These are phyloP conservation scores for Porpolomopsis calyptriformis DNA, from an alignment of 768 basidiomycete genomes.

Conservation along the genomic window DNA sequence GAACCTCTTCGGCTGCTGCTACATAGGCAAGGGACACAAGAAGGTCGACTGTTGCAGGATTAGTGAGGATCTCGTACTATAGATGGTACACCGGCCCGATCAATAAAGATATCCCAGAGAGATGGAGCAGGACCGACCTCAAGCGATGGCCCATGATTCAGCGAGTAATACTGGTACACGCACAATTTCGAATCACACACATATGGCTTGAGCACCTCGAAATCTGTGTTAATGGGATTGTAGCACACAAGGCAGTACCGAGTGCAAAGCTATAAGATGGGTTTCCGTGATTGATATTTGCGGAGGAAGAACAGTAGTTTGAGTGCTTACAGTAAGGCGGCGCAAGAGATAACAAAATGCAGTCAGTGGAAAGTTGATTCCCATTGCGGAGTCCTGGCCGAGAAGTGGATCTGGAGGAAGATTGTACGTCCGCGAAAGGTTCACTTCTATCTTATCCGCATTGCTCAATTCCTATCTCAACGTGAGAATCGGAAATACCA, in stretches of 20 bases:
- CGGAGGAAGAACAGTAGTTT: neutral
- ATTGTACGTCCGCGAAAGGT: slow-evolving; percentile 27
- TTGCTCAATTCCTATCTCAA: slow-evolving; percentile 21
- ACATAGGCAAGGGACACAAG: slow-evolving; percentile 53
- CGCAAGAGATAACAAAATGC: slow-evolving; percentile 59
- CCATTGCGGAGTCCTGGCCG: slow-evolving; percentile 17
- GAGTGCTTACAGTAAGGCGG: slow-evolving; percentile 38
- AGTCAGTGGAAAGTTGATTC: slow-evolving; percentile 50
- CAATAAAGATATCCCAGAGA: neutral
- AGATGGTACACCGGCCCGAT: no score
- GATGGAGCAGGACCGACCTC: slow-evolving; percentile 34
- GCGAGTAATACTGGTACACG: slow-evolving; percentile 56
- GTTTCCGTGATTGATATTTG: neutral
- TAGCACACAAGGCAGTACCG: slow-evolving; percentile 71
- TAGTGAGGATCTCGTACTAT: slow-evolving; percentile 62
- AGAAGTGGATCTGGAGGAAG: slow-evolving; percentile 51
- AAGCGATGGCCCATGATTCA: slow-evolving; percentile 56
- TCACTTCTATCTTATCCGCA: slow-evolving; percentile 37
- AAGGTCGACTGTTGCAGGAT: slow-evolving; percentile 55
- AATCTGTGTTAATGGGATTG: slow-evolving; percentile 38
- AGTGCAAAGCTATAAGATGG: slow-evolving; percentile 41
- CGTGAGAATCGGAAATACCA: neutral
- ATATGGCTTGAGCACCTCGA: slow-evolving; percentile 61
- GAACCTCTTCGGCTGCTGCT: slow-evolving; percentile 40
- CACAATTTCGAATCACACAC: slow-evolving; percentile 60